Evolutionary conservation across 371 early-diverging fungal genomes (phyloP).

Genomic region (Catenaria anguillulae): DNA sequence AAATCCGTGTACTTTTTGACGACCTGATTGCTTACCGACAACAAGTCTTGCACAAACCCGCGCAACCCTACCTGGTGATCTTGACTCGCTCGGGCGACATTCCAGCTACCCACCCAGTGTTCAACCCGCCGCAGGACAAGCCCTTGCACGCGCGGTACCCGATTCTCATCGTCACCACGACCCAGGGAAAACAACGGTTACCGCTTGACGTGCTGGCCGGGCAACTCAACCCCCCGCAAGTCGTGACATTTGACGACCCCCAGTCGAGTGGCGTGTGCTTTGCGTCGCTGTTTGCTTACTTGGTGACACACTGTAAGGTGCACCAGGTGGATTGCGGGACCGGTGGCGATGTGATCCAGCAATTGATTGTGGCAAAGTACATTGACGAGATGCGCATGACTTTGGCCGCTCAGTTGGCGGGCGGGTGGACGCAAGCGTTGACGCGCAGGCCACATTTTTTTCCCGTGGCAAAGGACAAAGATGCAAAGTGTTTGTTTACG

Average conservation of each 20-base stretch:
- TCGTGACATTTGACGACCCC: neutral
- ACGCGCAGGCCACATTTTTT: neutral
- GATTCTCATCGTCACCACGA: conserved; percentile 3
- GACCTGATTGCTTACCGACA: conserved; percentile 6
- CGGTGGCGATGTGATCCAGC: conserved; percentile 4
- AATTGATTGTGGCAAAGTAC: neutral
- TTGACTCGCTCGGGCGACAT: conserved; percentile 5
- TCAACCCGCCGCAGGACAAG: neutral
- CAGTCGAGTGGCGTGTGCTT: neutral
- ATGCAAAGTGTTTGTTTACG: conserved; percentile 1
- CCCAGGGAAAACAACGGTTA: neutral
- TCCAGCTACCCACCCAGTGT: conserved; percentile 1
- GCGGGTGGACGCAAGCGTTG: neutral
- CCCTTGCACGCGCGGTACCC: neutral
- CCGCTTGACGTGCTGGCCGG: neutral
- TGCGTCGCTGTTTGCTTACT: neutral
- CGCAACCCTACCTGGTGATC: conserved; percentile 1
- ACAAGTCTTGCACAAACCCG: neutral
- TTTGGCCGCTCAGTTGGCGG: neutral
- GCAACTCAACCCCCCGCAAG: neutral
- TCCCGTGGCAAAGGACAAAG: neutral
- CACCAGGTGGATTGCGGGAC: neutral
- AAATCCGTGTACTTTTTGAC: conserved; percentile 5
- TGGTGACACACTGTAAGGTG: neutral
- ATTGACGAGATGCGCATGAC: conserved; percentile 6